Base-by-base conservation (phyloP, 2,329 filamentous ascomycete species). In the Fusarium irregulare region DNA sequence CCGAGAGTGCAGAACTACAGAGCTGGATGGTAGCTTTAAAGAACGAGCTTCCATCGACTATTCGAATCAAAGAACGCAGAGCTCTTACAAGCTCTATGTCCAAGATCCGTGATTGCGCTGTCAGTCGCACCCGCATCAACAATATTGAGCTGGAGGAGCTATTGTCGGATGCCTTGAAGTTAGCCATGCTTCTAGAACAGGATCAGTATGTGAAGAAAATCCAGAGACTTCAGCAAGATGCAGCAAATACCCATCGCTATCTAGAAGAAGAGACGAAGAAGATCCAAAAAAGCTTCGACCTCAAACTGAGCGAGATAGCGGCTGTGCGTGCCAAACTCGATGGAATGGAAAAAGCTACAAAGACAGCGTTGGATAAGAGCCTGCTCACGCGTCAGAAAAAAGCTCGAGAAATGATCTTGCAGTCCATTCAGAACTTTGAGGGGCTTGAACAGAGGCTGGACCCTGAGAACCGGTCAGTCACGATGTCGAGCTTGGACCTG, bases 11-110 rank as follows among this genome's bases (percentile, higher is more conserved):
- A 2, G 41, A 64, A 12, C 16, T 62, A 7, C 34, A 55, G 3
- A 21, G 7, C 1, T 64, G 60, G 60, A 18, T 56, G 11, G 11
- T n/a, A 0, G 8, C 7, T 0, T 44, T 59, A 13, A 27, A 28
- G 12, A 2, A 9, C 0, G 7, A 40, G 7, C 3, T 7, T 7
- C 3, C 0, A 12, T 0, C 20, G 2, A 0, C 7, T 49, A 1
- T 13, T 3, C 7, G 6, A 6, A 0, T 1, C 1, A 6, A 3
- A 49, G 11, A 1, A 1, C 11, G 18, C 3, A 1, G 0, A 4
- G 14, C 21, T 3, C 2, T 60, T 0, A 2, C 8, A 2, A 4
- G 2, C 3, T 55, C 27, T 1, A 3, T 48, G 0, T 12, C 6
- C 2, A 20, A 34, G 0, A 64, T 64, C 4, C 14, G 18, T 10